These are phyloP conservation scores for Penicillium paneum DNA, from an alignment of 2,329 filamentous ascomycete genomes.

Conservation along the genomic window DNA sequence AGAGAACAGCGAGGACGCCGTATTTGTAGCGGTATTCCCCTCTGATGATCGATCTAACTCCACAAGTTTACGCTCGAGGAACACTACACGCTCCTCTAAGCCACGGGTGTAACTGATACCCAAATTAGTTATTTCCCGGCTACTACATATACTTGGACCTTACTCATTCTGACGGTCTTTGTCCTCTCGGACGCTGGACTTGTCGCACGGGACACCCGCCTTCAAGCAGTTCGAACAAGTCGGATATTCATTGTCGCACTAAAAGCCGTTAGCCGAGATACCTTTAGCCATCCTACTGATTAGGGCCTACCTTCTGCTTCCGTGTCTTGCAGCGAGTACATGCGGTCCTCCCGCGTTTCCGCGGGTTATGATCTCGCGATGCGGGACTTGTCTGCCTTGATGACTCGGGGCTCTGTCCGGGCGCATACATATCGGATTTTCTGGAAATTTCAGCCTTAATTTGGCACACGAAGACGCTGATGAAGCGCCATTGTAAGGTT, in stretches of 20 bases:
- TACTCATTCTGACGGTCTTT: constrained; percentile 37
- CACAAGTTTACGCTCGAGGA: constrained; percentile 39
- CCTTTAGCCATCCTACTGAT: not conserved
- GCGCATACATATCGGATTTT: constrained; percentile 13
- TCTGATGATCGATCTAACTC: constrained; percentile 14
- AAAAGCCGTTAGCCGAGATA: not conserved
- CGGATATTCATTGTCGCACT: constrained; percentile 48
- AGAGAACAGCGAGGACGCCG: constrained; percentile 23
- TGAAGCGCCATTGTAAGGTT: not conserved
- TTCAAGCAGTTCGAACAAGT: constrained; percentile 47
- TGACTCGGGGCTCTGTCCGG: constrained; percentile 16
- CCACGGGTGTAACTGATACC: constrained; percentile 41
- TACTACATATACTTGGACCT: constrained; percentile 4
- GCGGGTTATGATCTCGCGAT: constrained; percentile 39
- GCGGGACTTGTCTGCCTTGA: constrained; percentile 25
- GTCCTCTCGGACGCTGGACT: constrained; percentile 42
- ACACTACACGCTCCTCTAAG: constrained; percentile 43
- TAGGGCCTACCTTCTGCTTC: constrained; percentile 42
- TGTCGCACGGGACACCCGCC: constrained; percentile 44
- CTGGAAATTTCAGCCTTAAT: not conserved
- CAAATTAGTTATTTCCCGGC: constrained; percentile 5
- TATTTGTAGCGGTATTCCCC: constrained; percentile 14
- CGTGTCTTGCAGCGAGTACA: constrained; percentile 48
- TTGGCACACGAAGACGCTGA: not conserved
- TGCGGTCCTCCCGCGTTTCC: constrained; percentile 46